phyloP scores from a whole-genome alignment of 192 early-diverging fungal genomes.

The Rhizophagus sp. region DNA sequence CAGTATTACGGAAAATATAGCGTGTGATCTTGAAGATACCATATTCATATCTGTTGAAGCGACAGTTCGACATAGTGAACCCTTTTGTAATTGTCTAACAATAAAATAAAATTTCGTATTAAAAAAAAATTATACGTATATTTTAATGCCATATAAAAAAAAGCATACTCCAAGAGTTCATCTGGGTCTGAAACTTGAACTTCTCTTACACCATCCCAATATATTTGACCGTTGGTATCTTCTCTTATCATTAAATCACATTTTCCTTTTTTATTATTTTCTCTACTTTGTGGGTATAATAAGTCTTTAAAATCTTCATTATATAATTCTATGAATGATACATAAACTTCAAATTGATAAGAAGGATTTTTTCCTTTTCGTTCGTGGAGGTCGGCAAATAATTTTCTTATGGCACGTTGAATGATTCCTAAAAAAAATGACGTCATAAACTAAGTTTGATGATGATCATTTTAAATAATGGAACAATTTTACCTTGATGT shows the following conservation, averaged over 20 bases:
- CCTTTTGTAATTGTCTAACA: constrained; percentile 53
- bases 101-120: too few relatives aligned
- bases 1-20: constrained; percentile 90
- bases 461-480: background rate
- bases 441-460: background rate
- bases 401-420: constrained; percentile 61
- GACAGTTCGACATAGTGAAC: constrained; percentile 51
- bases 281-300: constrained; percentile 47
- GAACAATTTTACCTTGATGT: constrained; percentile 34
- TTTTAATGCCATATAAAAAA: too few relatives aligned
- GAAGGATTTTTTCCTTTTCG: constrained; percentile 42
- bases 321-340: constrained; percentile 95
- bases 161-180: constrained; percentile 57
- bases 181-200: constrained; percentile 65
- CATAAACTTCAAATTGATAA: constrained; percentile 53
- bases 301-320: constrained; percentile 96
- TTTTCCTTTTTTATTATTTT: constrained; percentile 31
- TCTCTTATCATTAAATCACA: constrained; percentile 65
- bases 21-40: constrained; percentile 87
- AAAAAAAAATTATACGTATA: too few relatives aligned
- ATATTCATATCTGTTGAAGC: constrained; percentile 96
- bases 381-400: constrained; percentile 50
- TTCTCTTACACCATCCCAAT: constrained; percentile 83
- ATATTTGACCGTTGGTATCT: constrained; percentile 85
- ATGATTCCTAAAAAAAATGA: constrained; percentile 56